A percentile compares a stretch with the other conserved stretches of the same genome.
phyloP scores from a whole-genome alignment of 768 basidiomycete genomes.

The Suillus alpinus region DNA sequence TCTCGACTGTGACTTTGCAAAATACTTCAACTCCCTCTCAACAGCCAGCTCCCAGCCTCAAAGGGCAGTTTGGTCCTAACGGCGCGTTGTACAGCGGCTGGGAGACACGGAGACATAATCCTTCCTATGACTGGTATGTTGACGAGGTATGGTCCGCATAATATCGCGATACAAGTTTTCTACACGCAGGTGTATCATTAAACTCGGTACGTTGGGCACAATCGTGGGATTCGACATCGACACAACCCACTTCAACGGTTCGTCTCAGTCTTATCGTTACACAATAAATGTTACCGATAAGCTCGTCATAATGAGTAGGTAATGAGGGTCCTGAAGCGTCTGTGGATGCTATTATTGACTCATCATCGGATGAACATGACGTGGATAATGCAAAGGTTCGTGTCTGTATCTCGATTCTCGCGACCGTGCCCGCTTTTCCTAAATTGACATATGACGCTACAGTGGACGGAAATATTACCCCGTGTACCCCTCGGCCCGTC shows the following conservation, averaged over 20 bases:
- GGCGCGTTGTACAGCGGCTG: slow-evolving; percentile 94
- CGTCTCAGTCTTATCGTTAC: slow-evolving; percentile 12
- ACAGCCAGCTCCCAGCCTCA: slow-evolving; percentile 82
- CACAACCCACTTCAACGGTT: slow-evolving; percentile 92
- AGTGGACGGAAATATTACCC: slow-evolving; percentile 86
- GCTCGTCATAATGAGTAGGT: slow-evolving; percentile 40
- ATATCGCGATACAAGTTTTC: background rate
- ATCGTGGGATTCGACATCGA: slow-evolving; percentile 90
- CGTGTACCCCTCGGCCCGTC: slow-evolving; percentile 75
- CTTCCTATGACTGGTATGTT: slow-evolving; percentile 78
- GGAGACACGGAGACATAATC: slow-evolving; percentile 91
- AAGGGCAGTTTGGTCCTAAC: slow-evolving; percentile 96
- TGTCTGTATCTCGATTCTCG: slow-evolving; percentile 2
- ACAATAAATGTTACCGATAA: background rate
- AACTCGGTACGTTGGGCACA: slow-evolving; percentile 73
- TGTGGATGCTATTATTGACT: slow-evolving; percentile 56
- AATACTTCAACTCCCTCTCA: background rate
- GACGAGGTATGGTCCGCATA: background rate
- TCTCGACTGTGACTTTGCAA: background rate
- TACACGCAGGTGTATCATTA: slow-evolving; percentile 76
- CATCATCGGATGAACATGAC: slow-evolving; percentile 41
- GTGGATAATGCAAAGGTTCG: slow-evolving; percentile 54
- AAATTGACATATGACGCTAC: background rate
- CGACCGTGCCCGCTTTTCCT: background rate
- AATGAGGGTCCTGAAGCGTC: slow-evolving; percentile 86